phyloP scores from a whole-genome alignment of 1,139 yeast genomes.

The Nakaseomyces bracarensis region DNA sequence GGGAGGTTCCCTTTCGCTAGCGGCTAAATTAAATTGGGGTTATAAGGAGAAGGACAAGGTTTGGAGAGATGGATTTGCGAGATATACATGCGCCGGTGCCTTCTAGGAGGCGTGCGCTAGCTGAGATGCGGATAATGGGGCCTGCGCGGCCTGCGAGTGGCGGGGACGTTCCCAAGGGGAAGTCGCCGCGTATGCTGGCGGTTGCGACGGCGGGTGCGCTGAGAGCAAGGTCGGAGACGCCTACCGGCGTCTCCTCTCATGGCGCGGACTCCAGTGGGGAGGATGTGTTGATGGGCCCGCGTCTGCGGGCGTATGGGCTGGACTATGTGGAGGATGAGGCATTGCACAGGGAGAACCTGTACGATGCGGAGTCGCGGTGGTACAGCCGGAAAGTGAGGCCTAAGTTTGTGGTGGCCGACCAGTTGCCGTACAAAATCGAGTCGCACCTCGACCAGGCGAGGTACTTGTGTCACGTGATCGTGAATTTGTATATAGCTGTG shows the following conservation, averaged over 20 bases:
- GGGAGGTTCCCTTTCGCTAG: background rate
- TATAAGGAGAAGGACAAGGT: too few relatives aligned
- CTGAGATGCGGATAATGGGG: background rate
- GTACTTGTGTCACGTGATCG: slow-evolving; percentile 69
- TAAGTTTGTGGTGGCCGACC: slow-evolving; percentile 48
- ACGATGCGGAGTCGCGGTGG: slow-evolving; percentile 49
- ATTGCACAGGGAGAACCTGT: slow-evolving; percentile 35
- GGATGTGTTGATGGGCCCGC: slow-evolving; percentile 33
- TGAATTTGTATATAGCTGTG: slow-evolving; percentile 72
- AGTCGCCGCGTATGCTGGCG: background rate
- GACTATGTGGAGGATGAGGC: slow-evolving; percentile 48
- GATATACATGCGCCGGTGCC: slow-evolving; percentile 7
- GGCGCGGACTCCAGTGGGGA: slow-evolving; percentile 24
- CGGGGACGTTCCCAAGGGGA: background rate
- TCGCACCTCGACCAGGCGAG: slow-evolving; percentile 59
- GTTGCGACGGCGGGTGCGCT: background rate
- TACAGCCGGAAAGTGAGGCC: slow-evolving; percentile 46
- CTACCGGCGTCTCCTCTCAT: slow-evolving; percentile 17
- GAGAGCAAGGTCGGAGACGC: slow-evolving; percentile 27
- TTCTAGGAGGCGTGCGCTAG: slow-evolving; percentile 4
- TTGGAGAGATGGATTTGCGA: too few relatives aligned
- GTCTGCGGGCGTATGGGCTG: slow-evolving; percentile 45
- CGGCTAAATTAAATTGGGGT: too few relatives aligned
- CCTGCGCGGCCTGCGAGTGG: slow-evolving; percentile 8
- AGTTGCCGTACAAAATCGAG: slow-evolving; percentile 74